Conservation (phyloP, 768 basidiomycete species). For the Tricholoma flavovirens region DNA sequence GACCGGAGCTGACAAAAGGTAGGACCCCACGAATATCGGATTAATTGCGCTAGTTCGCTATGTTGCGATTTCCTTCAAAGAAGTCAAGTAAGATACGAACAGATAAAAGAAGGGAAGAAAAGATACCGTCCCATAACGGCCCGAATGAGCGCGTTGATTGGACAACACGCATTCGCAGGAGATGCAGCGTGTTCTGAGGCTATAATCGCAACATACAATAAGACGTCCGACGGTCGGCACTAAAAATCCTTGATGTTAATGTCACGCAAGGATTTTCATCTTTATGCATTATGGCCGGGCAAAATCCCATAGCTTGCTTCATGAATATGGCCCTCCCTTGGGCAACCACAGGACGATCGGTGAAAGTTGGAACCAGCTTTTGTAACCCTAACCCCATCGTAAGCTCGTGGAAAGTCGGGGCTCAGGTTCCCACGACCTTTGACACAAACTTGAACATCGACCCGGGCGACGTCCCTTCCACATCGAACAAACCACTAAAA, state of each 20-base stretch:
- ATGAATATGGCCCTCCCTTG: background rate
- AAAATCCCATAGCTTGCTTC: background rate
- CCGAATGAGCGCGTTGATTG: background rate
- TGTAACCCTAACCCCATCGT: constrained; percentile 26
- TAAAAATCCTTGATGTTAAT: background rate
- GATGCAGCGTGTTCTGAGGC: background rate
- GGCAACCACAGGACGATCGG: background rate
- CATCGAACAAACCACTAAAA: constrained; percentile 26
- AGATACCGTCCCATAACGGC: background rate
- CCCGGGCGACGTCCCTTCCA: constrained; percentile 24
- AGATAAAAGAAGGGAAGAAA: background rate
- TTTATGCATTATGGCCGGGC: background rate
- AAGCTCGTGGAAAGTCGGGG: constrained; percentile 36
- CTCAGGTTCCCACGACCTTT: constrained; percentile 31
- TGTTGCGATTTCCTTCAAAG: no score
- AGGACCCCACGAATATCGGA: background rate
- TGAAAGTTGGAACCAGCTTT: background rate
- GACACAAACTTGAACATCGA: constrained; percentile 25
- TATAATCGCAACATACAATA: background rate
- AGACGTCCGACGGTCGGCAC: background rate
- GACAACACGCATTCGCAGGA: background rate
- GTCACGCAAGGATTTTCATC: no score
- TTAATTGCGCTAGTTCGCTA: no score
- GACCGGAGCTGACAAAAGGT: background rate
- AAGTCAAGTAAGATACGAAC: background rate